A percentile compares a stretch with the other conserved stretches of the same genome.
These are phyloP conservation scores for Lasiosphaeria ovina DNA, from an alignment of 495 filamentous ascomycete species.

Conservation along the genomic window DNA sequence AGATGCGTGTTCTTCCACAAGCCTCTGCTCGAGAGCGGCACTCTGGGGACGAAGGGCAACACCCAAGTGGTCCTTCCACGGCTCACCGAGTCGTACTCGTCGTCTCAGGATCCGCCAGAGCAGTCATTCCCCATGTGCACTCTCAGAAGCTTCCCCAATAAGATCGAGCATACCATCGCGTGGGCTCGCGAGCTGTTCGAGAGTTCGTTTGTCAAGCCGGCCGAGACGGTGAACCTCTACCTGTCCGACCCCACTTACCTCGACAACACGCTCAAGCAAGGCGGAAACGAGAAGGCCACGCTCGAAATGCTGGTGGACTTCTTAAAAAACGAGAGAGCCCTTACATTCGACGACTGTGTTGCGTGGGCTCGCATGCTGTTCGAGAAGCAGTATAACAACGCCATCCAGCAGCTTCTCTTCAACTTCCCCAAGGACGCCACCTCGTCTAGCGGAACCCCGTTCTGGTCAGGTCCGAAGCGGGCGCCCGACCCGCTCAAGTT, in stretches of 20 bases:
- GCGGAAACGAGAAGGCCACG: conserved; percentile 94
- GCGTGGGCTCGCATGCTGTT: conserved; percentile 91
- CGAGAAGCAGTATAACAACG: conserved; percentile 95
- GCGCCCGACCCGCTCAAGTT: conserved; percentile 91
- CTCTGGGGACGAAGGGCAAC: conserved; percentile 97
- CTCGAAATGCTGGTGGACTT: conserved; percentile 86
- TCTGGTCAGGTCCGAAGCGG: conserved; percentile 99
- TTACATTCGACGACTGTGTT: conserved; percentile 93
- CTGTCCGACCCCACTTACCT: conserved; percentile 89
- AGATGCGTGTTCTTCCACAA: conserved; percentile 99
- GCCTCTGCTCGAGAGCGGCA: conserved; percentile 93
- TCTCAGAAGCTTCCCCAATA: conserved; percentile 95
- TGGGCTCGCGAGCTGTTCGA: conserved; percentile 97
- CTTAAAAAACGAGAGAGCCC: conserved; percentile 88
- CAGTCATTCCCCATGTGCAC: conserved; percentile 99
- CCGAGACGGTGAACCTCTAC: conserved; percentile 94
- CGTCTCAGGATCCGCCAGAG: conserved; percentile 96
- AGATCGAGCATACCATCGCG: conserved; percentile 98
- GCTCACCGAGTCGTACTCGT: conserved; percentile 96
- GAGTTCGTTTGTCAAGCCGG: conserved; percentile 85
- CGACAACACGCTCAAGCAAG: conserved; percentile 84
- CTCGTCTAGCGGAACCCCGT: conserved; percentile 83
- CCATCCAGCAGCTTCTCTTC: conserved; percentile 92
- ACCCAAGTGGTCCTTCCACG: conserved; percentile 89
- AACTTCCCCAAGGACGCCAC: conserved; percentile 95